Conservation (phyloP, 2,329 filamentous ascomycete genomes). For the Myriosclerotinia curreyana region DNA sequence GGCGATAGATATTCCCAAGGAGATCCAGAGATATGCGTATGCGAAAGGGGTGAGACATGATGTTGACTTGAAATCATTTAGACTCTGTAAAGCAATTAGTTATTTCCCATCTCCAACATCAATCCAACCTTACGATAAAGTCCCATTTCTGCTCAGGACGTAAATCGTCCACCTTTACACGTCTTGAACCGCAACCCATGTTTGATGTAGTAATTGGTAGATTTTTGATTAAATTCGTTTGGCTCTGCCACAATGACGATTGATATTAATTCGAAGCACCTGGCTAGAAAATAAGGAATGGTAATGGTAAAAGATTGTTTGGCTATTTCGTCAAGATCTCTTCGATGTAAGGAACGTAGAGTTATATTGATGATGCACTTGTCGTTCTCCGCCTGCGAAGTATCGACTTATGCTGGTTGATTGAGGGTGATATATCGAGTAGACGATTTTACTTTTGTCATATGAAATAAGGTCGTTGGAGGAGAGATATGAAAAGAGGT, state of each 20-base stretch:
- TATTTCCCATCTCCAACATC: constrained; percentile 3
- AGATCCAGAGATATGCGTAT: constrained; percentile 81
- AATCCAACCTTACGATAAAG: constrained; percentile 66
- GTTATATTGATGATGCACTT: constrained; percentile 42
- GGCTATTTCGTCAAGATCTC: constrained; percentile 24
- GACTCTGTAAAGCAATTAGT: constrained; percentile 43
- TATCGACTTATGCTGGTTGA: constrained; percentile 42
- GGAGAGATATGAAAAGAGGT: background rate
- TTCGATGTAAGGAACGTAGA: constrained; percentile 33
- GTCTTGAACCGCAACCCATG: constrained; percentile 64
- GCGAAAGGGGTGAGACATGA: constrained; percentile 76
- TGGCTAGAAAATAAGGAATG: constrained; percentile 26
- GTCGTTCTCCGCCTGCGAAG: constrained; percentile 52
- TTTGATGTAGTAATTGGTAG: constrained; percentile 33
- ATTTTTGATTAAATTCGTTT: constrained; percentile 24
- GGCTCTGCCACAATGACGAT: constrained; percentile 30
- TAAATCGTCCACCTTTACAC: constrained; percentile 61
- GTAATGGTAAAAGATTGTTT: constrained; percentile 22
- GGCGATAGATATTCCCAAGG: constrained; percentile 72
- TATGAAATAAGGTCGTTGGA: background rate
- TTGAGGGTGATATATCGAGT: constrained; percentile 1
- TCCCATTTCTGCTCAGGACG: constrained; percentile 90
- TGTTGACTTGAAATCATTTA: constrained; percentile 77
- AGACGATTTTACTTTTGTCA: background rate
- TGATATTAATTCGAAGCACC: constrained; percentile 24